phyloP scores from a whole-genome alignment of 106 monocot species.

The Apostasia shenzhenica region DNA sequence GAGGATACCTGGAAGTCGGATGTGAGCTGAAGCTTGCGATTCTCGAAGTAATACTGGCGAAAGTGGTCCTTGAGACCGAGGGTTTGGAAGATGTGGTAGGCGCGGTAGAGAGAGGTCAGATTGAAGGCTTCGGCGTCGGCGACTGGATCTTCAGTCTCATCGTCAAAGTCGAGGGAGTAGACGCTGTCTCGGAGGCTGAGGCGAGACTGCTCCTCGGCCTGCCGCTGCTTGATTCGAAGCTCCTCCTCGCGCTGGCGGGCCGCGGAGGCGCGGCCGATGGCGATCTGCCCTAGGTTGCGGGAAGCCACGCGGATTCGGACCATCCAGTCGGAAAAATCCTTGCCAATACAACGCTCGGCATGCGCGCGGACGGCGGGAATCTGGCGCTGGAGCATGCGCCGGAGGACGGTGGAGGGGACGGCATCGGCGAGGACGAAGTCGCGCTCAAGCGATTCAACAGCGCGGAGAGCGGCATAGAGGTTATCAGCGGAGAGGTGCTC shows the following conservation, averaged over 20 bases:
- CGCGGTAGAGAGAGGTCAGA: slow-evolving; percentile 80
- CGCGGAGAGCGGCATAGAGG: slow-evolving; percentile 70
- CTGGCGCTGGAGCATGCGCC: slow-evolving; percentile 60
- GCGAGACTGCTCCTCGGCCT: slow-evolving; percentile 60
- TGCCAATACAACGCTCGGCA: slow-evolving; percentile 61
- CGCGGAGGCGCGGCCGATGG: slow-evolving; percentile 81
- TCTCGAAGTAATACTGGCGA: slow-evolving; percentile 88
- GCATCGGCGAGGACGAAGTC: slow-evolving; percentile 29
- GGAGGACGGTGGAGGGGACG: slow-evolving; percentile 46
- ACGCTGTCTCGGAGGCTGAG: slow-evolving; percentile 18
- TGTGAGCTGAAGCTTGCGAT: slow-evolving; percentile 95
- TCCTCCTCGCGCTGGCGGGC: slow-evolving; percentile 94
- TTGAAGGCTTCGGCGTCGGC: slow-evolving; percentile 38
- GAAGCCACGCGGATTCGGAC: slow-evolving; percentile 85
- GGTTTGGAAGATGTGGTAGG: slow-evolving; percentile 82
- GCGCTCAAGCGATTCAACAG: slow-evolving; percentile 59
- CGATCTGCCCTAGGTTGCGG: slow-evolving; percentile 86
- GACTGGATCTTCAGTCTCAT: slow-evolving; percentile 25
- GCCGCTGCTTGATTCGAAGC: slow-evolving; percentile 61
- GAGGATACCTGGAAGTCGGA: slow-evolving; percentile 95
- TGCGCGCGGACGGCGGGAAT: slow-evolving; percentile 73
- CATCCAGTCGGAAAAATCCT: slow-evolving; percentile 91
- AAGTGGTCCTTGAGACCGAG: slow-evolving; percentile 71
- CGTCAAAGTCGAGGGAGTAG: slow-evolving; percentile 42
- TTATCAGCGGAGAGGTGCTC: slow-evolving; percentile 33